Evolutionary conservation across 805 yeast genomes (phyloP).

Genomic region (Candida saitoana): DNA sequence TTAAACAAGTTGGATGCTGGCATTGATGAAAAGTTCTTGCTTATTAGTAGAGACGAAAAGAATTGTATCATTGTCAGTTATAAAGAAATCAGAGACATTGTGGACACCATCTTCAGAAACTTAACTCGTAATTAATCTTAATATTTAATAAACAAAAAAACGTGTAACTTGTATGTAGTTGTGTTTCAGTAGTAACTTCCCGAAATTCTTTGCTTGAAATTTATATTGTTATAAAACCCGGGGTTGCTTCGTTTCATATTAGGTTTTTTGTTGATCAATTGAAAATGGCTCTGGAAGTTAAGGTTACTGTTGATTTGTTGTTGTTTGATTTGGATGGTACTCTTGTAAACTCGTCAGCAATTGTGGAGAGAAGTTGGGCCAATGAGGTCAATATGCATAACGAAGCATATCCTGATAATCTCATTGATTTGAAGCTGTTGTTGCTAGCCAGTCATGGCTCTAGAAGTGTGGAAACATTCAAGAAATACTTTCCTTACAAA

Average conservation of each 20-base stretch:
- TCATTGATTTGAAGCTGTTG: slow-evolving; percentile 9
- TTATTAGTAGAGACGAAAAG: slow-evolving; percentile 81
- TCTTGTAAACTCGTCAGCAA: slow-evolving; percentile 15
- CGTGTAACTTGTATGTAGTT: too few species aligned
- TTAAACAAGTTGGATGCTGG: slow-evolving; percentile 93
- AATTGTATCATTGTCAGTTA: slow-evolving; percentile 81
- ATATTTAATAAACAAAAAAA: neutral
- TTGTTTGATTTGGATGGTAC: slow-evolving; percentile 20
- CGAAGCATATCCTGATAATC: slow-evolving; percentile 10
- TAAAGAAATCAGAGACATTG: slow-evolving; percentile 70
- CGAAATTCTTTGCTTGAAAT: too few species aligned
- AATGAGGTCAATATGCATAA: slow-evolving; percentile 13
- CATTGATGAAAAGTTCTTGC: slow-evolving; percentile 71
- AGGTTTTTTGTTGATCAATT: too few species aligned
- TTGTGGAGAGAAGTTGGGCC: slow-evolving; percentile 16
- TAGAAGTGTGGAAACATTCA: slow-evolving; percentile 14
- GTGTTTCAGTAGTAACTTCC: too few species aligned
- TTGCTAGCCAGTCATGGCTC: slow-evolving; percentile 16
- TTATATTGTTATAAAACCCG: too few species aligned
- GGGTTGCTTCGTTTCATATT: too few species aligned
- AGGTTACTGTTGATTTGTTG: slow-evolving; percentile 6
- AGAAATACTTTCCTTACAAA: slow-evolving; percentile 13
- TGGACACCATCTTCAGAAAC: slow-evolving; percentile 65
- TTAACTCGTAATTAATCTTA: slow-evolving; percentile 21
- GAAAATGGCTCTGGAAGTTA: neutral